Percentiles rank a stretch among this genome's conserved stretches.
Conservation (phyloP, 805 yeast genomes). For the Yarrowia keelungensis region DNA sequence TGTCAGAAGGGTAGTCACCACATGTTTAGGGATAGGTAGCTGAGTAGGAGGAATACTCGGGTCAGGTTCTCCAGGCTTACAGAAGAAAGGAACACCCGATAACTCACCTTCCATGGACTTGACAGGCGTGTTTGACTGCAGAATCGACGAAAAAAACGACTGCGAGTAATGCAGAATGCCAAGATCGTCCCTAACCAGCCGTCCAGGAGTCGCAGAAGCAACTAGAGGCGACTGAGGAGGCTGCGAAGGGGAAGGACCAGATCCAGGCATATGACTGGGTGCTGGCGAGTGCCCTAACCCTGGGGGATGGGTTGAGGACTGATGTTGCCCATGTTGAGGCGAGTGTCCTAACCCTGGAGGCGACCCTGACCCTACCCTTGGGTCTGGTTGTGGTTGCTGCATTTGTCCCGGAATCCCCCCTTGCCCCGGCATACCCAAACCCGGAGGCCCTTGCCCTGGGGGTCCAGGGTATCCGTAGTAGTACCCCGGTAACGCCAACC, state of each 20-base stretch:
- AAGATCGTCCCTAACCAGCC: conserved; percentile 3
- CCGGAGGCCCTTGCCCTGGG: not conserved
- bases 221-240: not conserved
- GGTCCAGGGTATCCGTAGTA: conserved; percentile 3
- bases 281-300: not conserved
- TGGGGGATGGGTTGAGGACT: not conserved
- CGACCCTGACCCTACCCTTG: not conserved
- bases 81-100: conserved; percentile 24
- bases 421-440: not conserved
- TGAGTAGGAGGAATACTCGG: not conserved
- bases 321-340: no score
- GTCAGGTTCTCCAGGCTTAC: conserved; percentile 16
- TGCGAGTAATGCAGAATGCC: conserved; percentile 32
- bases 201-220: conserved; percentile 3
- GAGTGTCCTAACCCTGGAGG: not conserved
- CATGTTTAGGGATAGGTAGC: not conserved
- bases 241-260: conserved; percentile 1
- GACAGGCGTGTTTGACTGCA: conserved; percentile 18
- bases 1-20: not conserved
- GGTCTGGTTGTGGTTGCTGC: not conserved
- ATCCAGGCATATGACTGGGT: not conserved
- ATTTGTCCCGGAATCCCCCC: not conserved
- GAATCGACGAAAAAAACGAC: conserved; percentile 16
- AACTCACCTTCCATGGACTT: conserved; percentile 28
- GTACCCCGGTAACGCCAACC: not conserved